Evolutionary conservation across 352 stramenopile genomes (phyloP), one percentile per base, ranked within the genome.

Genomic region (Thalassiosira mediterranea): DNA sequence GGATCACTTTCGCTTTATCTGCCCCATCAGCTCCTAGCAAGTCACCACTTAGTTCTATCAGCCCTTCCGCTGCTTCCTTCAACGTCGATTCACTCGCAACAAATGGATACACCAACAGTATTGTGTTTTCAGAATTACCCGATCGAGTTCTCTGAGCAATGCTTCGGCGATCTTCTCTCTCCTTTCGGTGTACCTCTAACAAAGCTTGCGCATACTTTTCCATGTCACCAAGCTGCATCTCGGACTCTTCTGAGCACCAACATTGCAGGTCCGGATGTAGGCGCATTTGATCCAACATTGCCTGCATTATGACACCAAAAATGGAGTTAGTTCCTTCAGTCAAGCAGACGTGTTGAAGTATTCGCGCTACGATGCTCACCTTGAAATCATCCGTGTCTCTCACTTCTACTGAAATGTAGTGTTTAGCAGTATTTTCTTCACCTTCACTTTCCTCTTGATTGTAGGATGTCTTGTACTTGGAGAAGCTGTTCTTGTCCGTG

Each of bases 51-150:
- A 82, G 34, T 69, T 85, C 76, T 23, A 28, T 76, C 0, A 88
- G 58, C 13, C 40, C 44, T 38, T 47, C 53, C 3, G 70, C 37
- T 42, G 66, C 63, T 48, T 31, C 40, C 40, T 5, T 53, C 19
- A 85, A 40, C 28, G 47, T 23, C n/a, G 65, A 42, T 48, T 81
- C 80, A 13, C 78, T 61, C 31, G 66, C 25, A 59, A 68, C 49
- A 44, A 88, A 88, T 42, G 80, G 80, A 64, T 81, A 88, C 0
- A 88, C 72, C 11, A 88, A 37, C 5, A 81, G 53, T 19, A 83
- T 32, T 28, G 78, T 78, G 46, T 83, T 79, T 4, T 70, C 64
- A 10, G 31, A 42, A 13, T 40, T 40, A n/a, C 34, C 28, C 23
- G 73, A 80, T 10, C 67, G 72, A 48, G 52, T 72, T 32, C 54